phyloP scores from a whole-genome alignment of 2,329 filamentous ascomycete genomes.

The Exophiala calicioides region DNA sequence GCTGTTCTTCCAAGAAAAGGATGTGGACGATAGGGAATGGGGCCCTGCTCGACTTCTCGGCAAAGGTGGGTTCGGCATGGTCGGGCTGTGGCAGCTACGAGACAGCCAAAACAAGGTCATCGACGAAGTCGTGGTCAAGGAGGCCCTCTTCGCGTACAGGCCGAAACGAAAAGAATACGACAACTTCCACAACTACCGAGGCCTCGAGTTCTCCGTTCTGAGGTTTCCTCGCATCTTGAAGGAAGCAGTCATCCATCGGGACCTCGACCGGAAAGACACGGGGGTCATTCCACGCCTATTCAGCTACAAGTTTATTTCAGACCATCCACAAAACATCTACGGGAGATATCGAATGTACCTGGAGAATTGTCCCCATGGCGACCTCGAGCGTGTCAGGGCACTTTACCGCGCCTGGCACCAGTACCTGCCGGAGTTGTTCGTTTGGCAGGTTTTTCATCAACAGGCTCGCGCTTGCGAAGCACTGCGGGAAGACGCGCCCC shows the following conservation, averaged over 20 bases:
- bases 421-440: conserved; percentile 26
- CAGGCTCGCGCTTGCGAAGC: conserved; percentile 21
- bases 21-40: conserved; percentile 17
- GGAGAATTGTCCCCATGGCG: conserved; percentile 23
- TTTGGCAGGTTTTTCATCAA: conserved; percentile 28
- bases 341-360: conserved; percentile 23
- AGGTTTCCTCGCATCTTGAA: no score
- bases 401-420: conserved; percentile 24
- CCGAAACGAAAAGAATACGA: not conserved
- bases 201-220: conserved; percentile 6
- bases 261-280: conserved; percentile 13
- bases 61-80: conserved; percentile 18
- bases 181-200: not conserved
- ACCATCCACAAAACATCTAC: not conserved
- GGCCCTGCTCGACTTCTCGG: conserved; percentile 22
- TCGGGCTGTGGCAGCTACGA: conserved; percentile 25
- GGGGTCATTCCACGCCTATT: conserved; percentile 19
- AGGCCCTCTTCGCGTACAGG: not conserved
- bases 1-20: no score
- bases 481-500: conserved; percentile 9
- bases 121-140: conserved; percentile 25
- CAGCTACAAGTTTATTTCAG: conserved; percentile 19
- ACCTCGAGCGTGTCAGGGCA: conserved; percentile 11
- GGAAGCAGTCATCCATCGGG: conserved; percentile 19
- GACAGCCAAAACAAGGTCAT: conserved; percentile 13